Evolutionary conservation across 2,329 filamentous ascomycete species (phyloP).

Genomic region (Diaporthe sp.): DNA sequence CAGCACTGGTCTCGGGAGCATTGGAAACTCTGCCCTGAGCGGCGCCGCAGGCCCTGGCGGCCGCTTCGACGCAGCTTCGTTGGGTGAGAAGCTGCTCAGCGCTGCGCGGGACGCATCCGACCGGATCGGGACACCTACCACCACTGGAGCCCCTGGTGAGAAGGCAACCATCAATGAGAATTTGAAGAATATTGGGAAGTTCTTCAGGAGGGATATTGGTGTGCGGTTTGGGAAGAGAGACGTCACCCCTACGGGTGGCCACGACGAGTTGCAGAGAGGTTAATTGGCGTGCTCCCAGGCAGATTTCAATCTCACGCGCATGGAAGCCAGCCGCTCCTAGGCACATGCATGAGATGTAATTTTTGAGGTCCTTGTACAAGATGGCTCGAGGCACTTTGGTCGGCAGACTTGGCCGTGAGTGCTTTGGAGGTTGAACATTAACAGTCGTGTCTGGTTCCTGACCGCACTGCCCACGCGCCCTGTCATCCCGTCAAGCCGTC

Average conservation of each 20-base stretch:
- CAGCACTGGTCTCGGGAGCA: slow-evolving; percentile 45
- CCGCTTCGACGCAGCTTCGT: slow-evolving; percentile 82
- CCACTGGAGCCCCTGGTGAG: slow-evolving; percentile 56
- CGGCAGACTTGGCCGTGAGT: neutral
- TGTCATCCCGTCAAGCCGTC: neutral
- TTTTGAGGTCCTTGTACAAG: neutral
- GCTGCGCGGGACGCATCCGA: slow-evolving; percentile 88
- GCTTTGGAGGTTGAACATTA: neutral
- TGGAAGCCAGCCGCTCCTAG: neutral
- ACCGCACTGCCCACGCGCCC: neutral
- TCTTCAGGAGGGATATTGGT: slow-evolving; percentile 90
- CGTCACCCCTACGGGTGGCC: slow-evolving; percentile 51
- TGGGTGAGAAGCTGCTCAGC: slow-evolving; percentile 90
- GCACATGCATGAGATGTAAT: neutral
- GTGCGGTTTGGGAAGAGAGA: slow-evolving; percentile 78
- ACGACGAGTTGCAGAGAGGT: slow-evolving; percentile 40
- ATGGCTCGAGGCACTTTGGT: neutral
- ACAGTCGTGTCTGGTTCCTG: neutral
- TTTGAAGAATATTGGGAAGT: slow-evolving; percentile 94
- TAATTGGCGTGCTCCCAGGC: neutral
- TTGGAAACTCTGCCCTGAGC: slow-evolving; percentile 55
- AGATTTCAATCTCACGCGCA: neutral
- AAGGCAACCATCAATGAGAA: slow-evolving; percentile 90
- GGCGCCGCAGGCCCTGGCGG: slow-evolving; percentile 55
- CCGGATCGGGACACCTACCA: slow-evolving; percentile 75